phyloP scores from a whole-genome alignment of 192 early-diverging fungal species.

The Gryganskiella cystojenkinii region DNA sequence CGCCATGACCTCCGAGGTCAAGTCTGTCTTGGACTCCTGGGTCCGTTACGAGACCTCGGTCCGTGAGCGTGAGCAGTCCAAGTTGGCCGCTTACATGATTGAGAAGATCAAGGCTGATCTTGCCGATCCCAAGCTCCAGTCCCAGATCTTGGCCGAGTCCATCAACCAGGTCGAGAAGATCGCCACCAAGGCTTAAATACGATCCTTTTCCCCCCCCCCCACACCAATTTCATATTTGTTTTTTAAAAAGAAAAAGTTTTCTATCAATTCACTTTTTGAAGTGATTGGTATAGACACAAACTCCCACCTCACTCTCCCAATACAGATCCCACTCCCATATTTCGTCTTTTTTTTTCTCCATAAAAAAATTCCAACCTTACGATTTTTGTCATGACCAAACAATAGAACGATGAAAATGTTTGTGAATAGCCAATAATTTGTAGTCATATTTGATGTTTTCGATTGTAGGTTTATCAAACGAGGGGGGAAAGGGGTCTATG shows the following conservation, averaged over 20 bases:
- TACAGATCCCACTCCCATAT: not conserved
- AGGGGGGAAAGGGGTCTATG: too few species aligned
- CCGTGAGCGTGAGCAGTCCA: conserved; percentile 94
- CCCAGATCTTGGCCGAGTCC: conserved; percentile 54
- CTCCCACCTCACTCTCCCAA: not conserved
- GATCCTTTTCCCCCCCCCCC: not conserved
- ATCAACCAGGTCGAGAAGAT: conserved; percentile 57
- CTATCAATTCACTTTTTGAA: not conserved
- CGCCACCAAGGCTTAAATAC: conserved; percentile 50
- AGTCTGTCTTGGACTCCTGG: conserved; percentile 94
- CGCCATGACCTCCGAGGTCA: conserved; percentile 82
- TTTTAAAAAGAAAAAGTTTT: not conserved
- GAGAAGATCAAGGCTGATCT: conserved; percentile 79
- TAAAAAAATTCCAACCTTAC: conserved; percentile 7
- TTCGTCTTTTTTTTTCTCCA: conserved; percentile 13
- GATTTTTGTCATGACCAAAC: not conserved
- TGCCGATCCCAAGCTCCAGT: conserved; percentile 70
- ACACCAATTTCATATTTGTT: not conserved
- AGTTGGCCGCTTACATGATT: conserved; percentile 86
- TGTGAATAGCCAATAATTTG: too few species aligned
- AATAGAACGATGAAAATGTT: conserved; percentile 8
- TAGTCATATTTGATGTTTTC: too few species aligned
- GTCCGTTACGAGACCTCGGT: conserved; percentile 94
- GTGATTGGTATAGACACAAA: not conserved
- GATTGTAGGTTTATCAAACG: too few species aligned